Percentiles rank a stretch among this genome's conserved stretches.
phyloP scores from a whole-genome alignment of 768 basidiomycete genomes.

The Mycena crocata region DNA sequence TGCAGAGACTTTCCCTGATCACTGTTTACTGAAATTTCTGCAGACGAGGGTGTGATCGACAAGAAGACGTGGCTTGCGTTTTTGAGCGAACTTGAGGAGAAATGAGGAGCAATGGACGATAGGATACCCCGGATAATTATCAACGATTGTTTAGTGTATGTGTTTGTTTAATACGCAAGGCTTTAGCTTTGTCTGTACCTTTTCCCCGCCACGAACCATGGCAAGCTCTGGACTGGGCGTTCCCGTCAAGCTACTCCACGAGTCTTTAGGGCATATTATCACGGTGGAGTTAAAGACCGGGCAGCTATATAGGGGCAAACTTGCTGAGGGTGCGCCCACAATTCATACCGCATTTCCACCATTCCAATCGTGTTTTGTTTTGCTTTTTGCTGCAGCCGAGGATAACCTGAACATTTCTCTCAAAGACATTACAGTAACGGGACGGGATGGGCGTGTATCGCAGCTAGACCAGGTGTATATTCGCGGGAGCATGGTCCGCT shows the following conservation, averaged over 20 bases:
- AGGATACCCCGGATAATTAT: conserved; percentile 2
- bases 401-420: conserved; percentile 98
- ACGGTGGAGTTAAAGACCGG: conserved; percentile 99
- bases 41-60: conserved; percentile 91
- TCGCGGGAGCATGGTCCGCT: conserved; percentile 96
- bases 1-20: conserved; percentile 39
- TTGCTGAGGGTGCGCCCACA: conserved; percentile 85
- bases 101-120: conserved; percentile 39
- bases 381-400: conserved; percentile 74
- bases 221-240: conserved; percentile 83
- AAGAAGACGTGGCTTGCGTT: conserved; percentile 96
- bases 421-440: conserved; percentile 97
- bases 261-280: conserved; percentile 94
- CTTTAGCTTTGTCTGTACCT: conserved; percentile 32
- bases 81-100: conserved; percentile 79
- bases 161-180: conserved; percentile 31
- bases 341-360: not conserved
- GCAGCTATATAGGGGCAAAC: conserved; percentile 95
- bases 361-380: conserved; percentile 20
- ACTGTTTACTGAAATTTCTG: not conserved
- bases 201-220: conserved; percentile 43
- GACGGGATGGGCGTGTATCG: conserved; percentile 97
- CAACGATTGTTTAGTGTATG: conserved; percentile 25
- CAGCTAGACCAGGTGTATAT: conserved; percentile 99
- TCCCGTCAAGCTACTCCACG: conserved; percentile 96